Conservation (phyloP, 23 red algal genomes). For the Gracilaria gracilis region DNA sequence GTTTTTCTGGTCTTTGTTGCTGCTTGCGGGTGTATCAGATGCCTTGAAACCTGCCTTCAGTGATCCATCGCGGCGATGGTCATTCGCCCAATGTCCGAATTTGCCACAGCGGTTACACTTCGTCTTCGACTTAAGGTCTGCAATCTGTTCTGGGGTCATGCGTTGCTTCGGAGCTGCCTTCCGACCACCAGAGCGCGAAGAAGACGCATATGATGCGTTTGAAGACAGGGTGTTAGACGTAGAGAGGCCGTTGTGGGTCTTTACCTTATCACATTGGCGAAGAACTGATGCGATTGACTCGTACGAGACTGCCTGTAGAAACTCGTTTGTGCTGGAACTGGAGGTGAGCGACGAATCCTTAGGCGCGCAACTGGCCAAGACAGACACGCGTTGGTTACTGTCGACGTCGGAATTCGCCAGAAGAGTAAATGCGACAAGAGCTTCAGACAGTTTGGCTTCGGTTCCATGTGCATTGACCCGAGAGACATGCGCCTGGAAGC, state of each 20-base stretch:
- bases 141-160: conserved; percentile 18
- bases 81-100: neutral
- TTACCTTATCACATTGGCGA: neutral
- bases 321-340: neutral
- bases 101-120: conserved; percentile 19
- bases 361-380: neutral
- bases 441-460: neutral
- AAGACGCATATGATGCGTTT: too few relatives aligned
- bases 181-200: too few relatives aligned
- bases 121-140: conserved; percentile 12
- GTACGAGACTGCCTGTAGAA: neutral
- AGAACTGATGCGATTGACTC: neutral
- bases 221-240: too few relatives aligned
- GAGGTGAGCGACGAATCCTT: neutral
- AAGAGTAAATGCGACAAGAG: neutral
- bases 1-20: neutral
- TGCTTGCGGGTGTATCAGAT: neutral
- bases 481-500: neutral
- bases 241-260: neutral
- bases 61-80: conserved; percentile 21
- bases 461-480: neutral
- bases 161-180: neutral
- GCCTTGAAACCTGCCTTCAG: conserved; percentile 14
- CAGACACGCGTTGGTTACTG: neutral
- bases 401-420: neutral